These are phyloP conservation scores for Adenanthera pavonina DNA, from an alignment of 306 rosid species.

Conservation along the genomic window DNA sequence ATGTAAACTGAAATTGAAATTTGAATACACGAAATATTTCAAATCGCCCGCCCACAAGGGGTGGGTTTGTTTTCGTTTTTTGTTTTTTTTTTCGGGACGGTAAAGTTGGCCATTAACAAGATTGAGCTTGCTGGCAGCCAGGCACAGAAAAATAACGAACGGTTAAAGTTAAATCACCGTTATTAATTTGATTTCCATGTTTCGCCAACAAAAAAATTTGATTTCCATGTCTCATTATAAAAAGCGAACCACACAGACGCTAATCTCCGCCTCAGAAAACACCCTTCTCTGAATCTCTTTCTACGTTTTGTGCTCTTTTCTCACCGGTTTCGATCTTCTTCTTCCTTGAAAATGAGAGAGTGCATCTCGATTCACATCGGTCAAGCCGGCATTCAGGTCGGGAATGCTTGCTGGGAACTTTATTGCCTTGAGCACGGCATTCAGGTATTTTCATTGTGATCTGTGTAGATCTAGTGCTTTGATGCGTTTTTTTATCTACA, in stretches of 20 bases:
- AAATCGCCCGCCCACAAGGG: not conserved
- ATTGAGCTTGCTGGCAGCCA: not conserved
- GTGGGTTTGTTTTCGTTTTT: too few species aligned
- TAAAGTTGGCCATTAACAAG: not conserved
- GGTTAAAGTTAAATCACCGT: not conserved
- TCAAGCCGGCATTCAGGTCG: conserved; percentile 76
- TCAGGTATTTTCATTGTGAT: conserved; percentile 39
- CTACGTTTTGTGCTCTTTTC: not conserved
- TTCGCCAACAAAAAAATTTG: not conserved
- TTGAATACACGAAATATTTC: not conserved
- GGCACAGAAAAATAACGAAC: not conserved
- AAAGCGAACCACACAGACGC: not conserved
- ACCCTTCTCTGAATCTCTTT: conserved; percentile 31
- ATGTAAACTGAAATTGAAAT: too few species aligned
- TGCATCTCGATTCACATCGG: conserved; percentile 71
- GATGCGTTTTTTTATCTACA: not conserved
- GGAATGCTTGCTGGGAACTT: conserved; percentile 74
- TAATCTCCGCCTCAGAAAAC: conserved; percentile 36
- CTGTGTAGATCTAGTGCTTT: not conserved
- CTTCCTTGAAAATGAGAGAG: conserved; percentile 50
- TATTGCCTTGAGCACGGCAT: conserved; percentile 66
- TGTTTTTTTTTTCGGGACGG: not conserved
- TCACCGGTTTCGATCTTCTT: not conserved
- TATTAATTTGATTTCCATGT: not conserved
- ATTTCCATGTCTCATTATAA: not conserved